phyloP scores from a whole-genome alignment of 192 early-diverging fungal species.

The Coemansia sp. region DNA sequence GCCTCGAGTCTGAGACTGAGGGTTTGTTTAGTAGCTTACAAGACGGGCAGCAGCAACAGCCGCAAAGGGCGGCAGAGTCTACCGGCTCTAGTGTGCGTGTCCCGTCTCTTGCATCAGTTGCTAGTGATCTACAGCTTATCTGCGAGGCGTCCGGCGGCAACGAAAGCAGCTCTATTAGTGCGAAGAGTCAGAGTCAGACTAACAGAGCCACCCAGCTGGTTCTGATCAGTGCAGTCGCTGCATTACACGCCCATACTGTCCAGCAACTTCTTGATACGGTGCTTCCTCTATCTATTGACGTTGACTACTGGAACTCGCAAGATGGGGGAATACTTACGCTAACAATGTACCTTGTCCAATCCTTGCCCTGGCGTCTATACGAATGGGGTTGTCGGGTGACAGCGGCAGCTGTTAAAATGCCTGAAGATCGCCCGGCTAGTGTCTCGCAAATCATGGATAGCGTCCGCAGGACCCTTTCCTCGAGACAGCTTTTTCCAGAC shows the following conservation, averaged over 20 bases:
- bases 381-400: constrained; percentile 4
- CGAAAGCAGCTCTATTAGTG: no score
- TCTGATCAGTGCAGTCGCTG: constrained; percentile 30
- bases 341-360: constrained; percentile 28
- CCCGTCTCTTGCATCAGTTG: constrained; percentile 15
- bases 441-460: background rate
- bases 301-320: constrained; percentile 65
- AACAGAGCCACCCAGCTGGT: constrained; percentile 12
- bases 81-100: background rate
- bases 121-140: constrained; percentile 23
- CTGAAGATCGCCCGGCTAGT: background rate
- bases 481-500: constrained; percentile 8
- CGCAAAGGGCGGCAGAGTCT: constrained; percentile 1
- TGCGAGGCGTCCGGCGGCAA: background rate
- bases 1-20: no score
- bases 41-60: background rate
- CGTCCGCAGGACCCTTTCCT: constrained; percentile 7
- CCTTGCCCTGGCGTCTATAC: constrained; percentile 34
- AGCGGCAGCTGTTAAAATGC: background rate
- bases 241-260: constrained; percentile 58
- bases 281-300: constrained; percentile 59
- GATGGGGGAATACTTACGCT: constrained; percentile 43
- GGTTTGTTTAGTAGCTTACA: no score
- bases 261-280: constrained; percentile 57
- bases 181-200: background rate